Evolutionary conservation across 2,329 filamentous ascomycete genomes (phyloP).

Genomic region (Epicoccum nigrum): DNA sequence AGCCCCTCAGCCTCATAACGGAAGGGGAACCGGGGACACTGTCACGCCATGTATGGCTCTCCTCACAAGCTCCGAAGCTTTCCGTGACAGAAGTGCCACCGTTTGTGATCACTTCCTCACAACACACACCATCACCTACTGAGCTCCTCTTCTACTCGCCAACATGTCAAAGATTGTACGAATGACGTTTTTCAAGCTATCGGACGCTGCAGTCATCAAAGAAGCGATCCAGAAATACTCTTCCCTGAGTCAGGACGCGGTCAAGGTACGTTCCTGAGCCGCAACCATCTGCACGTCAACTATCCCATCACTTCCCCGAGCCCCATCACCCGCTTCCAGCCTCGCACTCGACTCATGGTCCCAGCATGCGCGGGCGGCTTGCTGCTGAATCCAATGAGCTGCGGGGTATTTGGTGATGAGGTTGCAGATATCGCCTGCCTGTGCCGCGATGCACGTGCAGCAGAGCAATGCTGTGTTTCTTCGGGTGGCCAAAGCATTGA

Average conservation of each 20-base stretch:
- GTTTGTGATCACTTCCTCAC: background rate
- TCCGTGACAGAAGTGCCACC: conserved; percentile 1
- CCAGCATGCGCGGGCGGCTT: conserved; percentile 4
- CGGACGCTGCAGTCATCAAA: conserved; percentile 36
- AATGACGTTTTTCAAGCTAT: conserved; percentile 47
- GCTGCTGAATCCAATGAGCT: background rate
- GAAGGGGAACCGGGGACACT: conserved; percentile 7
- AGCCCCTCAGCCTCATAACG: background rate
- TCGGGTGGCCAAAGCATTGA: background rate
- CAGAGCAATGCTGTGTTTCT: background rate
- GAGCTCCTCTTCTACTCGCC: background rate
- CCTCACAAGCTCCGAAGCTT: conserved; percentile 15
- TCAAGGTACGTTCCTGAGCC: conserved; percentile 40
- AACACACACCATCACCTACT: conserved; percentile 7
- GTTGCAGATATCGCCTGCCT: conserved; percentile 10
- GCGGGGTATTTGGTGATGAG: conserved; percentile 19
- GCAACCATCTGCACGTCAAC: conserved; percentile 20
- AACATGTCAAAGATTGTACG: conserved; percentile 45
- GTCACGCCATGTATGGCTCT: conserved; percentile 13
- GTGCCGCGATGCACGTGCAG: conserved; percentile 9
- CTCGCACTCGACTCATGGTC: conserved; percentile 13
- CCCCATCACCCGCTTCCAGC: conserved; percentile 14
- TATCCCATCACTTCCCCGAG: conserved; percentile 23
- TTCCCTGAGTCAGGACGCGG: conserved; percentile 39
- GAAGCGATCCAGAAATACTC: conserved; percentile 42